Percentiles rank a stretch among this genome's conserved stretches.
Conservation (phyloP, 1,284 basidiomycete species). For the Fomes fomentarius region DNA sequence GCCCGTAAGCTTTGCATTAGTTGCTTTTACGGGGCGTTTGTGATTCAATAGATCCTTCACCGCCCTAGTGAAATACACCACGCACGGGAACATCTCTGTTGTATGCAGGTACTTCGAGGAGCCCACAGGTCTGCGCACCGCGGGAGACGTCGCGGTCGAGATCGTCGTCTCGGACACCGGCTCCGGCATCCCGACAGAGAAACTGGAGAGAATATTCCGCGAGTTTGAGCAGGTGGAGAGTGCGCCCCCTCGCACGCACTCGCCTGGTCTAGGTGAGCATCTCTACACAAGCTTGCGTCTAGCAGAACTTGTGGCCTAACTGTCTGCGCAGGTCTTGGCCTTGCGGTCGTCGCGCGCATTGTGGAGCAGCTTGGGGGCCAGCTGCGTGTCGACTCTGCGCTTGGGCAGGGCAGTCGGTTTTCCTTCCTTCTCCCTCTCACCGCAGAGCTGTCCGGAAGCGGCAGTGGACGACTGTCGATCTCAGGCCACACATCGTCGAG, state of each 20-base stretch:
- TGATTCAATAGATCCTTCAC: too few species aligned
- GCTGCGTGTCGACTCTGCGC: constrained; percentile 77
- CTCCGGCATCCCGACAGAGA: constrained; percentile 72
- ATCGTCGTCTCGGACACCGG: constrained; percentile 81
- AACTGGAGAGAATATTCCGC: constrained; percentile 83
- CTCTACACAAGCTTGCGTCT: too few species aligned
- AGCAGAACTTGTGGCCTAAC: too few species aligned
- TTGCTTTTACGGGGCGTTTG: constrained; percentile 7
- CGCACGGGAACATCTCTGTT: constrained; percentile 66
- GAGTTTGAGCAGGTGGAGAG: constrained; percentile 87
- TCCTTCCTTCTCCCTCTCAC: constrained; percentile 71
- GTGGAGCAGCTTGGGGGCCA: constrained; percentile 83
- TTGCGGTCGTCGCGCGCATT: constrained; percentile 84
- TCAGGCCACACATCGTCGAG: constrained; percentile 11
- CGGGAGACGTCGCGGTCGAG: constrained; percentile 63
- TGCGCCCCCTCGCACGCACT: constrained; percentile 39
- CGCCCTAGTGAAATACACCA: constrained; percentile 85
- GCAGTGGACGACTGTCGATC: constrained; percentile 5
- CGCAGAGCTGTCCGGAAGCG: constrained; percentile 32
- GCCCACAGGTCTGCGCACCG: constrained; percentile 50
- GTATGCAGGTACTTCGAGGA: constrained; percentile 59
- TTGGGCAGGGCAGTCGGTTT: constrained; percentile 74
- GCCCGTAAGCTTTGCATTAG: constrained; percentile 52
- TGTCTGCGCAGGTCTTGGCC: constrained; percentile 60
- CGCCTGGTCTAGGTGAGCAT: constrained; percentile 58